A percentile compares a stretch with the other conserved stretches of the same genome.
These are phyloP conservation scores for Corinectria fuckeliana DNA, from an alignment of 2,329 filamentous ascomycete genomes.

Conservation along the genomic window DNA sequence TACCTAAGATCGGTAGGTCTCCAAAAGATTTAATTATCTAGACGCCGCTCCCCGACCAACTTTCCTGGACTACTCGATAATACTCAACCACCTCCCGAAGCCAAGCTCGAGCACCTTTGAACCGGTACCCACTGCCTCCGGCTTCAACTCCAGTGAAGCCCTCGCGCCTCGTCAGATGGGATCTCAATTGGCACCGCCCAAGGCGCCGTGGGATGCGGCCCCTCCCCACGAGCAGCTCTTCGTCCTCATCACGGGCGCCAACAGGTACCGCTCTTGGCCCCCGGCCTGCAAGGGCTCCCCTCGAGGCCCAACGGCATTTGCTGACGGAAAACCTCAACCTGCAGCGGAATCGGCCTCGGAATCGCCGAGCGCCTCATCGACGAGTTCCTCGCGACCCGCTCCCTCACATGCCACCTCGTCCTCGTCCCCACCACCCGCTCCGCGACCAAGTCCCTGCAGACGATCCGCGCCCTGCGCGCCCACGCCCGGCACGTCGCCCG, in stretches of 20 bases:
- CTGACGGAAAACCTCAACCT: slow-evolving; percentile 21
- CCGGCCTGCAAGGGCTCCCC: background rate
- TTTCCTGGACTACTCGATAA: no score
- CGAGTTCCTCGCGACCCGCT: slow-evolving; percentile 78
- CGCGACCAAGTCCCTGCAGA: slow-evolving; percentile 74
- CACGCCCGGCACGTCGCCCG: slow-evolving; percentile 59
- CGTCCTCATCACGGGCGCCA: slow-evolving; percentile 83
- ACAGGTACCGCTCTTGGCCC: slow-evolving; percentile 66
- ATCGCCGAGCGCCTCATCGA: slow-evolving; percentile 87
- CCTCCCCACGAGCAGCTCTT: slow-evolving; percentile 56
- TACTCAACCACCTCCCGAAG: background rate
- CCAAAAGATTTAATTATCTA: background rate
- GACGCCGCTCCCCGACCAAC: slow-evolving; percentile 1
- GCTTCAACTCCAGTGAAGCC: background rate
- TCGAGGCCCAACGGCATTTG: background rate
- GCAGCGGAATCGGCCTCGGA: slow-evolving; percentile 84
- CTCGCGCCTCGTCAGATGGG: slow-evolving; percentile 18
- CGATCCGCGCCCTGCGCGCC: slow-evolving; percentile 66
- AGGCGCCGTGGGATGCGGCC: slow-evolving; percentile 46
- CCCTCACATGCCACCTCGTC: slow-evolving; percentile 72
- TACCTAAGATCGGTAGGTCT: background rate
- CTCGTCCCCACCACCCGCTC: slow-evolving; percentile 86
- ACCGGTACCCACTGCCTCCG: background rate
- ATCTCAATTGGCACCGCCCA: slow-evolving; percentile 29
- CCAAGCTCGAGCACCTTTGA: background rate